These are phyloP conservation scores for Polygonum maritimum DNA, from an alignment of 148 eudicot genomes.

Conservation along the genomic window DNA sequence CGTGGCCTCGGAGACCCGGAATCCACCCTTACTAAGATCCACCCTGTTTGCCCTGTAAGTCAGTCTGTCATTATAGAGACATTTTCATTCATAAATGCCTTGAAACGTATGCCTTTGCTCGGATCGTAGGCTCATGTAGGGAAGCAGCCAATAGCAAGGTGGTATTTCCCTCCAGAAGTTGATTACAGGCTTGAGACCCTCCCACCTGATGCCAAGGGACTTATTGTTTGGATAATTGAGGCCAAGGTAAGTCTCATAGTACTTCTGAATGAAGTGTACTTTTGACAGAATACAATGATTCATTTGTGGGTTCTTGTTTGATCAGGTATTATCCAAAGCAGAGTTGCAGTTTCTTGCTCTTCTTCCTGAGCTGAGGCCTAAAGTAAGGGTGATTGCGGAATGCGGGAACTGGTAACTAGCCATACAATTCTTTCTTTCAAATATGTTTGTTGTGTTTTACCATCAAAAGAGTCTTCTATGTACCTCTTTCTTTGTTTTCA, in stretches of 20 bases:
- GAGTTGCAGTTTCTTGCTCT: slow-evolving; percentile 85
- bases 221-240: slow-evolving; percentile 73
- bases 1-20: slow-evolving; percentile 88
- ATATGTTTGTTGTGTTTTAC: background rate
- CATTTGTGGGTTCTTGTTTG: background rate
- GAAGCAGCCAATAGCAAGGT: slow-evolving; percentile 92
- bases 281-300: background rate
- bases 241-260: slow-evolving; percentile 47
- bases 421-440: background rate
- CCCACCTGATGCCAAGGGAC: slow-evolving; percentile 73
- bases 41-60: slow-evolving; percentile 92
- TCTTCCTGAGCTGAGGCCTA: slow-evolving; percentile 84
- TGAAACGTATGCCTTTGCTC: background rate
- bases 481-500: background rate
- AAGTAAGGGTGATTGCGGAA: slow-evolving; percentile 88
- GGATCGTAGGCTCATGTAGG: slow-evolving; percentile 70
- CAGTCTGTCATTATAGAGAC: background rate
- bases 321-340: slow-evolving; percentile 70
- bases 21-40: slow-evolving; percentile 69
- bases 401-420: slow-evolving; percentile 80
- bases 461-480: background rate
- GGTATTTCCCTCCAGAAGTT: slow-evolving; percentile 94
- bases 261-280: background rate
- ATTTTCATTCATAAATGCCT: background rate
- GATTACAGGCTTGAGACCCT: slow-evolving; percentile 85